These are phyloP conservation scores for Magnolia changhungtana DNA, from an alignment of 164 flowering plant genomes.

Conservation along the genomic window DNA sequence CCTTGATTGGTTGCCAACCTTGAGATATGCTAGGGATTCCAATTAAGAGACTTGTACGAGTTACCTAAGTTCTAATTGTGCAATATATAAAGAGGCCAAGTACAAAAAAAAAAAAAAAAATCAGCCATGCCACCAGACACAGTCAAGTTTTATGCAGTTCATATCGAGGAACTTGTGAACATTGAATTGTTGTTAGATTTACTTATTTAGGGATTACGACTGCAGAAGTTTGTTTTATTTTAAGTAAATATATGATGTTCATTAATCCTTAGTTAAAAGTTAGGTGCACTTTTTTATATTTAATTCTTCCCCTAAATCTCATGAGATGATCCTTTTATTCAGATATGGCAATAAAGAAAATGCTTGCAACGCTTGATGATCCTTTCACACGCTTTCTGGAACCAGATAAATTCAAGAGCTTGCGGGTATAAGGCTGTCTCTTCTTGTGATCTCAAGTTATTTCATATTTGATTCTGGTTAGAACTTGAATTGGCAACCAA, in stretches of 20 bases:
- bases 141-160: too few relatives aligned
- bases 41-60: too few relatives aligned
- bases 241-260: neutral
- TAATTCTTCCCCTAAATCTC: neutral
- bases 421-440: slow-evolving; percentile 60
- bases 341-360: slow-evolving; percentile 91
- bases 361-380: slow-evolving; percentile 89
- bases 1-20: too few relatives aligned
- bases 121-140: too few relatives aligned
- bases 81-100: too few relatives aligned
- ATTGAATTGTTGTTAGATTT: too few relatives aligned
- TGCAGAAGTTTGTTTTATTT: neutral
- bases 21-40: too few relatives aligned
- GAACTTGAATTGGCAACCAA: neutral
- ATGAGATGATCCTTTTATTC: slow-evolving; percentile 14
- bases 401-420: slow-evolving; percentile 82
- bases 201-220: too few relatives aligned
- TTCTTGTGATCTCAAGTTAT: slow-evolving; percentile 4
- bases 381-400: slow-evolving; percentile 95
- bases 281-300: neutral
- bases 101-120: too few relatives aligned
- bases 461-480: slow-evolving; percentile 1
- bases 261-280: neutral
- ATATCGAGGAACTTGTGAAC: too few relatives aligned
- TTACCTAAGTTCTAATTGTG: too few relatives aligned